A percentile compares a stretch with the other conserved stretches of the same genome.
These are phyloP conservation scores for Alternaria consortialis DNA, from an alignment of 2,329 filamentous ascomycete species.

Conservation along the genomic window DNA sequence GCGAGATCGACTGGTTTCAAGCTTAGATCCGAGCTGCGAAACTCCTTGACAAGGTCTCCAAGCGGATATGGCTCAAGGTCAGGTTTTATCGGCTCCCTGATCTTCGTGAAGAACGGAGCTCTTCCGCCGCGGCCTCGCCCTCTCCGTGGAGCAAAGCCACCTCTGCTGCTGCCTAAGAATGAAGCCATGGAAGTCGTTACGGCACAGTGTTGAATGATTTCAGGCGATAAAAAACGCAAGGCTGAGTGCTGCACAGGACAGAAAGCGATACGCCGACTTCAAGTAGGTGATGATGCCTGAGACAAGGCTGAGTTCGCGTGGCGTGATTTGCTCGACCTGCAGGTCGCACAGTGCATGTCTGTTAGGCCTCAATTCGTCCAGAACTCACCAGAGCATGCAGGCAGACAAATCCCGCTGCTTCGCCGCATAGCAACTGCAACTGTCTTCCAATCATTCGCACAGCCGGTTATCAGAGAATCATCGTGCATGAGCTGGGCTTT, in stretches of 20 bases:
- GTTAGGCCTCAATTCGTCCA: slow-evolving; percentile 25
- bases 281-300: slow-evolving; percentile 25
- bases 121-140: slow-evolving; percentile 27
- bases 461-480: slow-evolving; percentile 20
- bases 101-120: slow-evolving; percentile 16
- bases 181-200: slow-evolving; percentile 15
- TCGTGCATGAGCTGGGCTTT: slow-evolving; percentile 16
- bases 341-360: slow-evolving; percentile 29
- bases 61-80: slow-evolving; percentile 43
- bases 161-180: slow-evolving; percentile 20
- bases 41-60: slow-evolving; percentile 36
- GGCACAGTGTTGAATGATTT: neutral
- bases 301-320: slow-evolving; percentile 38
- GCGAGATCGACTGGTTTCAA: neutral
- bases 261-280: slow-evolving; percentile 1
- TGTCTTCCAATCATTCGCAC: slow-evolving; percentile 40
- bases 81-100: slow-evolving; percentile 21
- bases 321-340: slow-evolving; percentile 27
- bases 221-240: neutral
- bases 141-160: slow-evolving; percentile 35
- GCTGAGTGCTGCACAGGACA: neutral
- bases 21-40: slow-evolving; percentile 26
- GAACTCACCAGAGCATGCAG: slow-evolving; percentile 25
- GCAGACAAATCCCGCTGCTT: slow-evolving; percentile 19
- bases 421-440: slow-evolving; percentile 20